Evolutionary conservation across 805 yeast genomes (phyloP).

Genomic region (Diddensiella transvaalensis): DNA sequence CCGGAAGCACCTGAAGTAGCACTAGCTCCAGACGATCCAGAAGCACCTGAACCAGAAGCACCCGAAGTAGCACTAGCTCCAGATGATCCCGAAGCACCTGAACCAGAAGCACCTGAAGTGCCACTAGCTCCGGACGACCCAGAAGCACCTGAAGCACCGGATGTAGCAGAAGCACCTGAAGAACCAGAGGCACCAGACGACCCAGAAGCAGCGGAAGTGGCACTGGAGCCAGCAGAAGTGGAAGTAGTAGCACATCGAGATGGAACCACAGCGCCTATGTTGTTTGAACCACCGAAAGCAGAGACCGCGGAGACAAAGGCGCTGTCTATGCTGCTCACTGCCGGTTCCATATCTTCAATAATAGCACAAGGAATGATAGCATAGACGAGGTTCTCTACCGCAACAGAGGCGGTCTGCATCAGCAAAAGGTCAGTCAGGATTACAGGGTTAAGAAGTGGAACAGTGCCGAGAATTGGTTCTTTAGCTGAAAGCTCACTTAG

Average conservation of each 20-base stretch:
- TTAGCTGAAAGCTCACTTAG: background rate
- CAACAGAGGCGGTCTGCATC: background rate
- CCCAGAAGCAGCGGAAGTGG: background rate
- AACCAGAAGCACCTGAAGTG: background rate
- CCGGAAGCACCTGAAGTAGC: background rate
- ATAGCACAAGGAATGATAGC: background rate
- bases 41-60: background rate
- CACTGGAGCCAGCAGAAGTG: background rate
- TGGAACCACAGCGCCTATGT: background rate
- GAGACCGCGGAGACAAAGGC: background rate
- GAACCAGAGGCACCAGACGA: background rate
- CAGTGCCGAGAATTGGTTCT: background rate
- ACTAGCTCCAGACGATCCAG: background rate
- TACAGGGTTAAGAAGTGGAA: background rate
- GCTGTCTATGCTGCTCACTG: background rate
- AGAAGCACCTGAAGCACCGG: background rate
- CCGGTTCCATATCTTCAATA: background rate
- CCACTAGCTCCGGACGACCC: background rate
- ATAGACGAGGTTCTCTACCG: background rate
- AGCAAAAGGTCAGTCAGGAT: background rate
- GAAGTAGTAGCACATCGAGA: background rate
- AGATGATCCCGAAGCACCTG: background rate
- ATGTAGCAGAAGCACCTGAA: background rate
- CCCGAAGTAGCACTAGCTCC: background rate
- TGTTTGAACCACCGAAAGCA: background rate